Percentiles rank a stretch among this genome's conserved stretches.
Conservation (phyloP, 1,284 basidiomycete genomes). For the Schizophyllum commune region DNA sequence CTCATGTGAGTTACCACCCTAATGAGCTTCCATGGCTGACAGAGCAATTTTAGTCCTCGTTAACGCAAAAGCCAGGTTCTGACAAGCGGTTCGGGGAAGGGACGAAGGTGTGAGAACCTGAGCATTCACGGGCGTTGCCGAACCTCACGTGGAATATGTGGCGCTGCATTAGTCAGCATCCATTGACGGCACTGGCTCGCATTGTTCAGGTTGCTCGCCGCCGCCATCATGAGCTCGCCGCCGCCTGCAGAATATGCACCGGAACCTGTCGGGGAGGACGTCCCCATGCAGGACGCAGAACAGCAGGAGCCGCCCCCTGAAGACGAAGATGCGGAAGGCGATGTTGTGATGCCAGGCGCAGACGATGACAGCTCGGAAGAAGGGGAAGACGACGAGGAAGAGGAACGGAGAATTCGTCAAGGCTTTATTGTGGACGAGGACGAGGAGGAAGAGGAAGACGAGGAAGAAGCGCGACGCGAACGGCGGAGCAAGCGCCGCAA, state of each 20-base stretch:
- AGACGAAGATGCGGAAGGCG: conserved; percentile 46
- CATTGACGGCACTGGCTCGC: neutral
- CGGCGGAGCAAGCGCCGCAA: conserved; percentile 59
- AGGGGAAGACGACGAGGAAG: conserved; percentile 77
- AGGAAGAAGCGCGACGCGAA: conserved; percentile 27
- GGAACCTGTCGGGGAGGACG: conserved; percentile 35
- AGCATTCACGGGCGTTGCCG: too few relatives aligned
- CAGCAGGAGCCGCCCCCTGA: conserved; percentile 39
- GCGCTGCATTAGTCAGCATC: neutral
- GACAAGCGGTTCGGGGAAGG: too few relatives aligned
- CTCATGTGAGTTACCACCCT: too few relatives aligned
- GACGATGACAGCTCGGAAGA: conserved; percentile 81
- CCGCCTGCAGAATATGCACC: conserved; percentile 24
- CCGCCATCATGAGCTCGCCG: conserved; percentile 49
- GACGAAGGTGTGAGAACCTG: too few relatives aligned
- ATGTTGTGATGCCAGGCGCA: conserved; percentile 38
- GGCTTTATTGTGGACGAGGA: conserved; percentile 87
- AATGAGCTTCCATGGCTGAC: too few relatives aligned
- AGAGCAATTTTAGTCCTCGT: too few relatives aligned
- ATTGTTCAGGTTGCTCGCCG: neutral
- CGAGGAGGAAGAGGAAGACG: conserved; percentile 56
- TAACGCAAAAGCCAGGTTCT: too few relatives aligned
- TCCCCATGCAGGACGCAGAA: conserved; percentile 46
- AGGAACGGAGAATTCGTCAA: conserved; percentile 63
- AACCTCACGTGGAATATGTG: neutral